Evolutionary conservation across 495 filamentous ascomycete genomes (phyloP).

Genomic region (Hypoxylon fuscum): DNA sequence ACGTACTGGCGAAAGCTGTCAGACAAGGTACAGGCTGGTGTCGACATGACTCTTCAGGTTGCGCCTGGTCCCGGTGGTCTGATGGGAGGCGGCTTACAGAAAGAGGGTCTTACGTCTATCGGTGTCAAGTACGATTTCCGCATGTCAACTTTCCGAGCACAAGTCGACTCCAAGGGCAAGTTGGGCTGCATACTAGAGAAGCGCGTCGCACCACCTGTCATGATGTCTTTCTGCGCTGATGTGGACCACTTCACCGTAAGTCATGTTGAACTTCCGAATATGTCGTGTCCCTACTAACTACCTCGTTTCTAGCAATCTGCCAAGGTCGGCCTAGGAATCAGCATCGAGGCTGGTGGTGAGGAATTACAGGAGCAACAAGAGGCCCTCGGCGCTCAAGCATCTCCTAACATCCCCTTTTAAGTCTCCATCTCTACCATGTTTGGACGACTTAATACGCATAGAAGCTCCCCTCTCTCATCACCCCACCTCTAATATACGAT

Average conservation of each 20-base stretch:
- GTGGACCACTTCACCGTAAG: slow-evolving; percentile 96
- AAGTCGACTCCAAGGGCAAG: slow-evolving; percentile 94
- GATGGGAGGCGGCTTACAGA: slow-evolving; percentile 76
- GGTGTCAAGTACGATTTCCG: slow-evolving; percentile 99
- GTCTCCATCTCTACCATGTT: slow-evolving; percentile 26
- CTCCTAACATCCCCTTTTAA: slow-evolving; percentile 68
- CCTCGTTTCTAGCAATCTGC: slow-evolving; percentile 76
- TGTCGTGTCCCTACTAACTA: slow-evolving; percentile 30
- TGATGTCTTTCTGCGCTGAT: slow-evolving; percentile 93
- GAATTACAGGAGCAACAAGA: slow-evolving; percentile 95
- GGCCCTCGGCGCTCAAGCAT: slow-evolving; percentile 53
- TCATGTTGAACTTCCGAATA: background rate
- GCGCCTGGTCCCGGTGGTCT: slow-evolving; percentile 67
- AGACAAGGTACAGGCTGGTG: slow-evolving; percentile 95
- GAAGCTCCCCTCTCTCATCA: slow-evolving; percentile 41
- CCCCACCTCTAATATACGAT: slow-evolving; percentile 25
- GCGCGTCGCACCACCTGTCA: slow-evolving; percentile 87
- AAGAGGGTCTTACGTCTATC: slow-evolving; percentile 88
- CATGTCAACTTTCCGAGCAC: slow-evolving; percentile 90
- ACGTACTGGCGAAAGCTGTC: slow-evolving; percentile 94
- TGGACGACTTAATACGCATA: slow-evolving; percentile 30
- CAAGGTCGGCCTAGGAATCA: slow-evolving; percentile 93
- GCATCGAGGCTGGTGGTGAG: slow-evolving; percentile 87
- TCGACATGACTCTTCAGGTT: slow-evolving; percentile 90
- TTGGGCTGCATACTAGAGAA: slow-evolving; percentile 94